phyloP scores from a whole-genome alignment of 2,329 filamentous ascomycete species.

The Paecilomyces sp. region DNA sequence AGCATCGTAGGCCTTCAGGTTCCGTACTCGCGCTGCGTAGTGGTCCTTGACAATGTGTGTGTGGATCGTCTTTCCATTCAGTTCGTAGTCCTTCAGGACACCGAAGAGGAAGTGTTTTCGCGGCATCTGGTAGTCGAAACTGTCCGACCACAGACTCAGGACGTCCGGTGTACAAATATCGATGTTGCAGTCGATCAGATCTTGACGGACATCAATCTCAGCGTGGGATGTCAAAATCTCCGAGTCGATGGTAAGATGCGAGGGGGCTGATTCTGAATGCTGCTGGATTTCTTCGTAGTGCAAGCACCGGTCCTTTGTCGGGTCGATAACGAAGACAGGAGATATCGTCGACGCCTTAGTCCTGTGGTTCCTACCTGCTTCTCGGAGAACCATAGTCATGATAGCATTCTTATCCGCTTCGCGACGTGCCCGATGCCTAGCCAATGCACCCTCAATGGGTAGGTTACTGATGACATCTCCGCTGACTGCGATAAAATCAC shows the following conservation, averaged over 20 bases:
- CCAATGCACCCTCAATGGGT: slow-evolving; percentile 69
- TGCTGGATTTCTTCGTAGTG: slow-evolving; percentile 90
- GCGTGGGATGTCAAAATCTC: slow-evolving; percentile 66
- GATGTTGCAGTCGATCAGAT: slow-evolving; percentile 88
- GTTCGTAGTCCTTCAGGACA: slow-evolving; percentile 90
- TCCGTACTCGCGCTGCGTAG: slow-evolving; percentile 80
- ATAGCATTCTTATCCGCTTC: slow-evolving; percentile 86
- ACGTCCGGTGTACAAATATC: slow-evolving; percentile 98
- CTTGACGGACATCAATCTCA: slow-evolving; percentile 75
- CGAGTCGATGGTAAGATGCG: slow-evolving; percentile 63
- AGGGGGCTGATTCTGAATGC: slow-evolving; percentile 46
- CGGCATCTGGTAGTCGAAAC: slow-evolving; percentile 91
- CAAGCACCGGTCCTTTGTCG: slow-evolving; percentile 69
- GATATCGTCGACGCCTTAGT: slow-evolving; percentile 69
- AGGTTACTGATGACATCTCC: slow-evolving; percentile 90
- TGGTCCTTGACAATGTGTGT: slow-evolving; percentile 75
- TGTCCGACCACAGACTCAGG: slow-evolving; percentile 90
- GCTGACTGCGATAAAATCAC: slow-evolving; percentile 88
- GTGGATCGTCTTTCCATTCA: slow-evolving; percentile 96
- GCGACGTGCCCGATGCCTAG: slow-evolving; percentile 71
- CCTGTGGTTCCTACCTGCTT: slow-evolving; percentile 66
- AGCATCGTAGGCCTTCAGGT: slow-evolving; percentile 82
- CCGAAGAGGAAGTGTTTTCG: slow-evolving; percentile 84
- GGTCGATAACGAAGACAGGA: slow-evolving; percentile 81
- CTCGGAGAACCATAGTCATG: slow-evolving; percentile 90